phyloP scores from a whole-genome alignment of 73 alveolate genomes.

The Symbiodinium pilosum region DNA sequence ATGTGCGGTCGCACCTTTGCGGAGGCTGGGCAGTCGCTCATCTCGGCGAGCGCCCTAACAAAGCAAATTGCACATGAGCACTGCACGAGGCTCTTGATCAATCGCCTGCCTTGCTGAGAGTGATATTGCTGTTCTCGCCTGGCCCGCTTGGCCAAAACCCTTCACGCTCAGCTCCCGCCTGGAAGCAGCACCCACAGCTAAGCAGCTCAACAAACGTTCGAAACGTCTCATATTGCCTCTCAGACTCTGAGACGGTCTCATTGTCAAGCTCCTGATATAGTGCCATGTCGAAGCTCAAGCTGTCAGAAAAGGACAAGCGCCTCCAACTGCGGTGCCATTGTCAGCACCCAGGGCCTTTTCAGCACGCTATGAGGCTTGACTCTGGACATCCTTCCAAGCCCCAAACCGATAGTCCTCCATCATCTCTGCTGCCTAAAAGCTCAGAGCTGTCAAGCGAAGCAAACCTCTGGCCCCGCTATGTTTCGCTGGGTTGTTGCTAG shows the following conservation, averaged over 20 bases:
- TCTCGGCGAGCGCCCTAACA: no score
- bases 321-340: conserved; percentile 55
- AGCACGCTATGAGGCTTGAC: not conserved
- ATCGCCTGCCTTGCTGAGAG: not conserved
- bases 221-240: not conserved
- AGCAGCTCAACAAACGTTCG: no score
- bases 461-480: no score
- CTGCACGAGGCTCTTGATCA: no score
- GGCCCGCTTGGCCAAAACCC: not conserved
- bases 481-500: not conserved
- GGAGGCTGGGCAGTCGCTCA: no score
- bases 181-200: not conserved
- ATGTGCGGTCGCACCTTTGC: no score
- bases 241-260: conserved; percentile 69
- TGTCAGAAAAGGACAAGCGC: not conserved
- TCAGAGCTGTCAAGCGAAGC: no score
- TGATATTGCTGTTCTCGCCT: not conserved
- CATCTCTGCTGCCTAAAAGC: conserved; percentile 26
- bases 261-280: conserved; percentile 92
- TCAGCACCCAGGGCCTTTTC: conserved; percentile 66
- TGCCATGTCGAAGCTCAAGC: not conserved
- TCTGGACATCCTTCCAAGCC: not conserved
- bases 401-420: conserved; percentile 50
- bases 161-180: not conserved
- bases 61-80: no score